phyloP scores from a whole-genome alignment of 2,329 filamentous ascomycete species.

The Fusarium agapanthi region DNA sequence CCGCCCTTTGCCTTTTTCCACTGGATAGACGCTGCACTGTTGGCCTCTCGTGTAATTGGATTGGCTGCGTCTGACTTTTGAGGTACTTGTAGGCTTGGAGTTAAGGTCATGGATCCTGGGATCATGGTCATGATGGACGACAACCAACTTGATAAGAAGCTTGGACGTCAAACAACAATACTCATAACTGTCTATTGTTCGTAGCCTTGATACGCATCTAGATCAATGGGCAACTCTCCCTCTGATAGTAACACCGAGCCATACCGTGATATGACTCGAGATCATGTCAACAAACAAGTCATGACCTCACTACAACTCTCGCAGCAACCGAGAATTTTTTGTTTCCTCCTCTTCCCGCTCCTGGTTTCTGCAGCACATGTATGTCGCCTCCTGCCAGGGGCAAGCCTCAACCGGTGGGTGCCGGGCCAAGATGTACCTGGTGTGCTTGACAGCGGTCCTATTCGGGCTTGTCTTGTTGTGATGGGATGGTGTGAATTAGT shows the following conservation, averaged over 20 bases:
- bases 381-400: constrained; percentile 27
- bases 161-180: constrained; percentile 15
- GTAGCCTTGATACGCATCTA: background rate
- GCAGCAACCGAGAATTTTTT: constrained; percentile 4
- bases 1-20: constrained; percentile 38
- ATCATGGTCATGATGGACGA: constrained; percentile 27
- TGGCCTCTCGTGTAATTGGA: constrained; percentile 26
- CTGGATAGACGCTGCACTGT: constrained; percentile 24
- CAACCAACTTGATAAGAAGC: constrained; percentile 2
- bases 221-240: background rate
- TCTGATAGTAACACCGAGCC: constrained; percentile 5
- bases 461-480: constrained; percentile 30
- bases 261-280: constrained; percentile 14
- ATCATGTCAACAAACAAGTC: constrained; percentile 5
- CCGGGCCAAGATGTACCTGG: constrained; percentile 19
- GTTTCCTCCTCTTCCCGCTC: constrained; percentile 5
- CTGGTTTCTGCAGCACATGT: constrained; percentile 10
- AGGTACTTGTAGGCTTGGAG: constrained; percentile 20
- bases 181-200: background rate
- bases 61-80: constrained; percentile 11
- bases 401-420: constrained; percentile 29
- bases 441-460: constrained; percentile 20
- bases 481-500: constrained; percentile 23
- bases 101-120: constrained; percentile 3
- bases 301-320: constrained; percentile 1